Conservation (phyloP, 2,329 filamentous ascomycete genomes). For the Botrytis sinoallii region DNA sequence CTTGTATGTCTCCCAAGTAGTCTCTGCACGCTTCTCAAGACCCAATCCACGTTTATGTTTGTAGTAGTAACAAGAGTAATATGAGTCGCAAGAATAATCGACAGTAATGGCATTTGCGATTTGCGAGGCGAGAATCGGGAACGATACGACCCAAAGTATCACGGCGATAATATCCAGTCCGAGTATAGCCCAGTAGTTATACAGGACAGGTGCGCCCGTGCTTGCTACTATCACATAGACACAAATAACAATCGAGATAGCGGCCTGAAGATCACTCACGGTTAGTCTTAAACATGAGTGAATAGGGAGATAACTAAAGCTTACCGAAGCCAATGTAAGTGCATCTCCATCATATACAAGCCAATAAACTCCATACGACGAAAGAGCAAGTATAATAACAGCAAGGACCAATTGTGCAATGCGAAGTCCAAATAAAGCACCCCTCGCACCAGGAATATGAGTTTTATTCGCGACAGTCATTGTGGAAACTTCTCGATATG, state of each 20-base stretch:
- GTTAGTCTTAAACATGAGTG: not conserved
- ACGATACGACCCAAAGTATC: slow-evolving; percentile 7
- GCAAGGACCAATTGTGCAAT: slow-evolving; percentile 11
- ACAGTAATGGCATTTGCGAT: not conserved
- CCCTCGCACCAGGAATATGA: not conserved
- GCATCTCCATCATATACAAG: slow-evolving; percentile 3
- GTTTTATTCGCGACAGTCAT: not conserved
- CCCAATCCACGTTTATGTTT: slow-evolving; percentile 9
- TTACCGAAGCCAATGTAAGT: slow-evolving; percentile 14
- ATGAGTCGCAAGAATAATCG: not conserved
- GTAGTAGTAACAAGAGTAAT: slow-evolving; percentile 9
- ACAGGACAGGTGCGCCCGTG: not conserved
- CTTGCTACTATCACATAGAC: slow-evolving; percentile 10
- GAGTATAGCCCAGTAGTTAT: slow-evolving; percentile 18
- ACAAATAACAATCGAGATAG: slow-evolving; percentile 1
- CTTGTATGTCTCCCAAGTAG: slow-evolving; percentile 7
- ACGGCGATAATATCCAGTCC: slow-evolving; percentile 9
- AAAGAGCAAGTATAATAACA: slow-evolving; percentile 5
- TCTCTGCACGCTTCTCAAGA: not conserved
- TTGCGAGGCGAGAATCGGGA: slow-evolving; percentile 4
- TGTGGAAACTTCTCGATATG: not conserved
- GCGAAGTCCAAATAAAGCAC: not conserved
- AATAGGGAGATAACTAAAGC: not conserved
- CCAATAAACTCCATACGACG: slow-evolving; percentile 8
- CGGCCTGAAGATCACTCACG: not conserved